Base-by-base conservation (phyloP, 164 flowering plant species). In the Annona squamosa region DNA sequence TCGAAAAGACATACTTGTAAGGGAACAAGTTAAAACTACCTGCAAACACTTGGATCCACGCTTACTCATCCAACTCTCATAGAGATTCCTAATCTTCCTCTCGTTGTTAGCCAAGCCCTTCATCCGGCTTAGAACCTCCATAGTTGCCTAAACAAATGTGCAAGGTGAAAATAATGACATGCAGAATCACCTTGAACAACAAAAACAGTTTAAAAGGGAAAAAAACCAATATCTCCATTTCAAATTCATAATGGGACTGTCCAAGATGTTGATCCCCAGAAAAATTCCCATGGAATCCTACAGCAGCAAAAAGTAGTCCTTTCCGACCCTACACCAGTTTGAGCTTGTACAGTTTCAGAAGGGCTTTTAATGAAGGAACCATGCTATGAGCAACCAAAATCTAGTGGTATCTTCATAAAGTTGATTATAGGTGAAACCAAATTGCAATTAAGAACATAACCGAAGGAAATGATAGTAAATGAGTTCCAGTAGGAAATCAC, bases 1-100 rank as follows among this genome's bases (percentile, higher is more conserved):
- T 52, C 59, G 7, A 52, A 52, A 9, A 52, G 59, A 2, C 9
- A 52, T 52, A 2, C 13, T 10, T 6, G 59, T 10, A 48, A 69
- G 26, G 47, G 4, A 18, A 48, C 52, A 52, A 19, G 41, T 9
- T 47, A 18, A 69, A n/a, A 47, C 26, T 69, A 69, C 71, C 71
- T 69, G 13, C 71, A 47, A 42, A 67, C 71, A 80, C 76, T 65
- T 67, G 12, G 81, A 65, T 9, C 84, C 85, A 46, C 73, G 76
- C 82, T 82, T 88, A 68, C 72, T 79, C 83, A 79, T 84, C 97
- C 95, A 88, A 71, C 77, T 67, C 3, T 85, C 88, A 82, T 83
- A 88, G n/a, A 88, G 61, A 56, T 57, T 19, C 78, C 74, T 79
- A 64, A 89, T 74, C 71, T 74, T 85, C 9, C 26, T 16, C 10